phyloP scores from a whole-genome alignment of 805 yeast species.

The Myxozyma vanderwaltii region DNA sequence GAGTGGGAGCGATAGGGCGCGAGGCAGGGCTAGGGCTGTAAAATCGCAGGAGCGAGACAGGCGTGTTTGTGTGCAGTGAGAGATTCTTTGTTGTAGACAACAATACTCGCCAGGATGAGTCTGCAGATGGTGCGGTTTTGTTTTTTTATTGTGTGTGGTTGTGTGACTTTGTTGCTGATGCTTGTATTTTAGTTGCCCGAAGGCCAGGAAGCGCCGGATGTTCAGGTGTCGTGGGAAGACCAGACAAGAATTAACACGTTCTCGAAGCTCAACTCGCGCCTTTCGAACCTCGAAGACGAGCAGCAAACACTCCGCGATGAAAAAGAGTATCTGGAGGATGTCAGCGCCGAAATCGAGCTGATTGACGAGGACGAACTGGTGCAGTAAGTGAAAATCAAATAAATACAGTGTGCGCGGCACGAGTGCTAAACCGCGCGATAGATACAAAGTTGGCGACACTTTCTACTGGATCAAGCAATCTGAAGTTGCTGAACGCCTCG shows the following conservation, averaged over 20 bases:
- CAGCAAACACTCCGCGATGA: constrained; percentile 59
- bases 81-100: no score
- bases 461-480: constrained; percentile 70
- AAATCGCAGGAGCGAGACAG: no score
- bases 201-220: constrained; percentile 33
- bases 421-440: no score
- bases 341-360: constrained; percentile 80
- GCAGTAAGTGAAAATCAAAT: no score
- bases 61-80: no score
- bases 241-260: constrained; percentile 88
- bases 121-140: constrained; percentile 21
- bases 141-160: neutral
- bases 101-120: constrained; percentile 11
- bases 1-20: no score
- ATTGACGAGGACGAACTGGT: constrained; percentile 59
- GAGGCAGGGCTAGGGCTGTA: no score
- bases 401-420: no score
- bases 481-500: constrained; percentile 69
- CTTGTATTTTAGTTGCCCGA: constrained; percentile 28
- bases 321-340: constrained; percentile 86
- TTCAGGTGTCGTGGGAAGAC: constrained; percentile 76
- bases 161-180: no score
- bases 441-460: constrained; percentile 75
- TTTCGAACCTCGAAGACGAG: constrained; percentile 57
- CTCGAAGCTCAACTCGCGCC: constrained; percentile 74